Evolutionary conservation across 2,329 filamentous ascomycete species (phyloP).

Genomic region (Chaetomiaceae sp.): DNA sequence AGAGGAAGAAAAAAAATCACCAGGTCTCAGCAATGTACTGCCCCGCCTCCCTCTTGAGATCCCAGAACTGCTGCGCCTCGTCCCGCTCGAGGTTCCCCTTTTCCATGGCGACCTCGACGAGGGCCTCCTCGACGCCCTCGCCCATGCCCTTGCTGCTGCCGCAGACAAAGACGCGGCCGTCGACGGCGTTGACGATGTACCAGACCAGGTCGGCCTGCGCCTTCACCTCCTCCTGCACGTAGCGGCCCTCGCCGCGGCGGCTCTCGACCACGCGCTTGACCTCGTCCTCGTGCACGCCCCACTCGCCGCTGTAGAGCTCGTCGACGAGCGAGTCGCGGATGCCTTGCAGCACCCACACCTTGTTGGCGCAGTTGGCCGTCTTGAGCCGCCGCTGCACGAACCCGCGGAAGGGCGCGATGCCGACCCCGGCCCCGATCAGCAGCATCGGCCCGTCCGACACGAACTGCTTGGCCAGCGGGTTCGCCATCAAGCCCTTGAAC

Average conservation of each 20-base stretch:
- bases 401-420: constrained; percentile 93
- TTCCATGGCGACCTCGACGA: constrained; percentile 85
- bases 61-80: constrained; percentile 84
- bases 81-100: constrained; percentile 81
- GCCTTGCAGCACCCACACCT: constrained; percentile 94
- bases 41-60: constrained; percentile 81
- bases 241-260: constrained; percentile 70
- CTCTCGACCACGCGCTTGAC: constrained; percentile 78
- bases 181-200: constrained; percentile 95
- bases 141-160: constrained; percentile 96
- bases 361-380: constrained; percentile 94
- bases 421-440: constrained; percentile 91
- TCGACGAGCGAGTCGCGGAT: constrained; percentile 91
- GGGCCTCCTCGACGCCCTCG: constrained; percentile 82
- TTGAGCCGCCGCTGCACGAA: constrained; percentile 92
- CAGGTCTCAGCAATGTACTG: constrained; percentile 89
- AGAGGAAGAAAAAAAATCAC: too few species aligned
- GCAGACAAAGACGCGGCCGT: constrained; percentile 93
- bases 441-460: constrained; percentile 95
- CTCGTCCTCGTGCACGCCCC: constrained; percentile 85
- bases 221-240: constrained; percentile 92
- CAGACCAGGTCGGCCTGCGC: constrained; percentile 94
- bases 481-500: constrained; percentile 98
- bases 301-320: constrained; percentile 93
- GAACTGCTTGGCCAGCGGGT: constrained; percentile 88